Percentiles rank a stretch among this genome's conserved stretches.
Conservation (phyloP, 768 basidiomycete species). For the Russula sp. region DNA sequence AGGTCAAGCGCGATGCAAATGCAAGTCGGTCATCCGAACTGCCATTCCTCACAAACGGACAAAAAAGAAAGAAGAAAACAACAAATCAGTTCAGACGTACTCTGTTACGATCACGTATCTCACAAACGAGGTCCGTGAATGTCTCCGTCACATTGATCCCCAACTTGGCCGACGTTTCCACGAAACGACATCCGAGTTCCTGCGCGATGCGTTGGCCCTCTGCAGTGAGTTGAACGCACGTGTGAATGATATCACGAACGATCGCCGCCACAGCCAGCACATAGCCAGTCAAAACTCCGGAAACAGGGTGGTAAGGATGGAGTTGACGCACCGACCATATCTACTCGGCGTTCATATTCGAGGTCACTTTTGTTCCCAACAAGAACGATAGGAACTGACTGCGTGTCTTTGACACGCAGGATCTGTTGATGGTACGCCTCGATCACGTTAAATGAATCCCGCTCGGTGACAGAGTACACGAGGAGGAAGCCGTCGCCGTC, state of each 20-base stretch:
- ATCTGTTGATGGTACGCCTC: conserved; percentile 94
- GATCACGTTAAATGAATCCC: conserved; percentile 94
- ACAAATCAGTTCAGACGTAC: conserved; percentile 32
- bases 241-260: not conserved
- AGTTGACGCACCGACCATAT: conserved; percentile 65
- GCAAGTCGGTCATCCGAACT: not conserved
- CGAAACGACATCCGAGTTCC: conserved; percentile 87
- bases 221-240: conserved; percentile 26
- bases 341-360: conserved; percentile 91
- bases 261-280: too few species aligned
- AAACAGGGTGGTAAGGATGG: not conserved
- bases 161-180: conserved; percentile 94
- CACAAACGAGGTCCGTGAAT: conserved; percentile 85
- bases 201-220: conserved; percentile 96
- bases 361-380: conserved; percentile 98
- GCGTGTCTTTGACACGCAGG: conserved; percentile 91
- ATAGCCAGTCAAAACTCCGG: not conserved
- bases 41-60: not conserved
- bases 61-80: not conserved
- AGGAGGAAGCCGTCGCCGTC: conserved; percentile 97
- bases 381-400: conserved; percentile 88
- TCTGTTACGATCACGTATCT: conserved; percentile 91
- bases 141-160: conserved; percentile 95
- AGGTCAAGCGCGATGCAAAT: not conserved
- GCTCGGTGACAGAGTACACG: conserved; percentile 96